Percentiles rank a stretch among this genome's conserved stretches.
These are phyloP conservation scores for Chaetothyriales sp. DNA, from an alignment of 2,329 filamentous ascomycete species.

Conservation along the genomic window DNA sequence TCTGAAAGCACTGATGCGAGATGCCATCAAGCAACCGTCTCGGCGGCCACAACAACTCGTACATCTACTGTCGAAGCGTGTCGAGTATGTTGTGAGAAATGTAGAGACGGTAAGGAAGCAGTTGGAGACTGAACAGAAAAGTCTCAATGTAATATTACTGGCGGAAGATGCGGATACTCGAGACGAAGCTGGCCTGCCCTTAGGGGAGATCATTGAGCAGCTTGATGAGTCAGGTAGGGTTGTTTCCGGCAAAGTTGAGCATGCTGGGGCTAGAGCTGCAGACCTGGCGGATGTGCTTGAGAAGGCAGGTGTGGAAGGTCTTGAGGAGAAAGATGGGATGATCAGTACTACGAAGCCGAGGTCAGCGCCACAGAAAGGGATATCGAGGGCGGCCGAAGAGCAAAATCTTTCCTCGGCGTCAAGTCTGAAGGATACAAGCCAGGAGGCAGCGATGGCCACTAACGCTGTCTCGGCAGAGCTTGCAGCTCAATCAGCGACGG, in stretches of 20 bases:
- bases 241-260: constrained; percentile 51
- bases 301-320: constrained; percentile 57
- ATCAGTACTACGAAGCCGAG: constrained; percentile 4
- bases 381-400: not conserved
- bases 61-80: constrained; percentile 55
- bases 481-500: not conserved
- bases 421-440: not conserved
- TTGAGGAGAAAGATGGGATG: constrained; percentile 19
- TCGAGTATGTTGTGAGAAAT: constrained; percentile 84
- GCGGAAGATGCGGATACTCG: constrained; percentile 47
- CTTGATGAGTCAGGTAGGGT: constrained; percentile 84
- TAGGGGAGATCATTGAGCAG: constrained; percentile 86
- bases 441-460: not conserved
- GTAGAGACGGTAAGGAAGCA: constrained; percentile 60
- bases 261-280: constrained; percentile 53
- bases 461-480: not conserved
- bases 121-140: constrained; percentile 54
- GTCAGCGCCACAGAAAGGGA: constrained; percentile 2
- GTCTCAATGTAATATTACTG: constrained; percentile 50
- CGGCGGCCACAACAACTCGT: constrained; percentile 45
- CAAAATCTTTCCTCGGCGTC: not conserved
- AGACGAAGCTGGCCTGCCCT: constrained; percentile 58
- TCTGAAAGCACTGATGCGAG: constrained; percentile 40
- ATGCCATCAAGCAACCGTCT: constrained; percentile 33
- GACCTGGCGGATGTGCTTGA: constrained; percentile 59